A percentile compares a stretch with the other conserved stretches of the same genome.
Evolutionary conservation across 2,329 filamentous ascomycete species (phyloP).

Genomic region (Plectosphaerella plurivora): DNA sequence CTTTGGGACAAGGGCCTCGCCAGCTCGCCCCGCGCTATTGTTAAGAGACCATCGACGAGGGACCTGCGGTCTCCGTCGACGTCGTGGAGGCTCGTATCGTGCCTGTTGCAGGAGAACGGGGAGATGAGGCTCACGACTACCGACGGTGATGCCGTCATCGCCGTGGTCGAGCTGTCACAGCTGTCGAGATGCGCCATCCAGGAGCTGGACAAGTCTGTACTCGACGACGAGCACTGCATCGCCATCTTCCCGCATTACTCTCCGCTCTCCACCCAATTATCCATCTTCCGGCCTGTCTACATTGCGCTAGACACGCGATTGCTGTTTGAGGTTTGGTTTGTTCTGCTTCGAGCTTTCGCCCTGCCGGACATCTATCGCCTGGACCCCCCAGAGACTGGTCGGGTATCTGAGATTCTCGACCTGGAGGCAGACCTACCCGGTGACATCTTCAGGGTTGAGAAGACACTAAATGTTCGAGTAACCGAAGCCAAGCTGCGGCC

Average conservation of each 20-base stretch:
- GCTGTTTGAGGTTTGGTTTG: constrained; percentile 97
- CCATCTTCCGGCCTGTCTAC: constrained; percentile 82
- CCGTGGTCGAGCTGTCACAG: constrained; percentile 81
- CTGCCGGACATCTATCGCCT: constrained; percentile 83
- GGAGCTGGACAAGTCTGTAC: constrained; percentile 80
- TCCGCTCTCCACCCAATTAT: constrained; percentile 65
- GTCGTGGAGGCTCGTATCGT: constrained; percentile 84
- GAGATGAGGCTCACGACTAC: constrained; percentile 89
- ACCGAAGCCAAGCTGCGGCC: constrained; percentile 59
- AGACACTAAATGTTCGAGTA: constrained; percentile 52
- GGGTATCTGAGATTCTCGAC: constrained; percentile 30
- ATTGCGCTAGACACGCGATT: constrained; percentile 81
- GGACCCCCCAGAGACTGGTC: constrained; percentile 37
- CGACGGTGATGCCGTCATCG: constrained; percentile 73
- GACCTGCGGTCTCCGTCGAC: constrained; percentile 49
- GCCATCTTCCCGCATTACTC: constrained; percentile 94
- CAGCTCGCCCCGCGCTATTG: constrained; percentile 49
- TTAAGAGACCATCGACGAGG: constrained; percentile 52
- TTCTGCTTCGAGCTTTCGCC: constrained; percentile 83
- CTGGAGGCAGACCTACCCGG: constrained; percentile 33
- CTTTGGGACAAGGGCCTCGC: constrained; percentile 79
- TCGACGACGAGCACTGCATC: constrained; percentile 91
- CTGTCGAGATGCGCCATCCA: constrained; percentile 88
- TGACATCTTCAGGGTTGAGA: constrained; percentile 58
- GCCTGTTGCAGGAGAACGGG: constrained; percentile 90